phyloP scores from a whole-genome alignment of 75 land plant species.

The Cunninghamia lanceolata region DNA sequence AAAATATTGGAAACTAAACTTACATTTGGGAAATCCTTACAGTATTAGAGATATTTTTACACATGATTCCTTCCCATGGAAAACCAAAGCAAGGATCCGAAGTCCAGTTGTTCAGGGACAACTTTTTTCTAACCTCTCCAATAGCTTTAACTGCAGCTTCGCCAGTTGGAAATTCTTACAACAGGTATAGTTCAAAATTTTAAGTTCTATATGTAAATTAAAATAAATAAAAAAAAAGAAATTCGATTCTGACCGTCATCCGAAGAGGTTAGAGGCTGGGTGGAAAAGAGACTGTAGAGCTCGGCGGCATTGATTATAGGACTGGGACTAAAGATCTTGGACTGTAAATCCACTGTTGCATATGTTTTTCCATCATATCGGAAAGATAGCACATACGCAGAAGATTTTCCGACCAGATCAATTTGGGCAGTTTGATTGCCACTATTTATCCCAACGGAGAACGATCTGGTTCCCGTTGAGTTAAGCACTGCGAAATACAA shows the following conservation, averaged over 20 bases:
- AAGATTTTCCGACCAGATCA: background rate
- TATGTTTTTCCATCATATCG: background rate
- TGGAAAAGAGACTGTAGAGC: background rate
- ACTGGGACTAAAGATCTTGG: rapidly evolving
- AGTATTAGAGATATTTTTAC: background rate
- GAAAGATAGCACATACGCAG: background rate
- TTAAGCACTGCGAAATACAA: background rate
- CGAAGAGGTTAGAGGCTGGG: background rate
- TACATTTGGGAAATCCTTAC: background rate
- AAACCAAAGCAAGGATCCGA: background rate
- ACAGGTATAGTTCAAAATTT: background rate
- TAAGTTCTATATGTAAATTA: background rate
- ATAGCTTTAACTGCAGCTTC: background rate
- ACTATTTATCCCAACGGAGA: background rate
- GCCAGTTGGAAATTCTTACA: background rate
- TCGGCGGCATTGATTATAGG: background rate
- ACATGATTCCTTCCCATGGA: background rate
- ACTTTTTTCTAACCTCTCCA: background rate
- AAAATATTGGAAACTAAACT: background rate
- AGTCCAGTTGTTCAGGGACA: background rate
- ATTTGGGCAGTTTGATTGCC: background rate
- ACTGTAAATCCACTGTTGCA: background rate
- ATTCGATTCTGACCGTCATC: background rate
- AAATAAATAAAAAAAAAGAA: background rate
- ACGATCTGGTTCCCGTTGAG: background rate